Percentiles rank a stretch among this genome's conserved stretches.
phyloP scores from a whole-genome alignment of 306 rosid species.

The Lathyrus aphaca region DNA sequence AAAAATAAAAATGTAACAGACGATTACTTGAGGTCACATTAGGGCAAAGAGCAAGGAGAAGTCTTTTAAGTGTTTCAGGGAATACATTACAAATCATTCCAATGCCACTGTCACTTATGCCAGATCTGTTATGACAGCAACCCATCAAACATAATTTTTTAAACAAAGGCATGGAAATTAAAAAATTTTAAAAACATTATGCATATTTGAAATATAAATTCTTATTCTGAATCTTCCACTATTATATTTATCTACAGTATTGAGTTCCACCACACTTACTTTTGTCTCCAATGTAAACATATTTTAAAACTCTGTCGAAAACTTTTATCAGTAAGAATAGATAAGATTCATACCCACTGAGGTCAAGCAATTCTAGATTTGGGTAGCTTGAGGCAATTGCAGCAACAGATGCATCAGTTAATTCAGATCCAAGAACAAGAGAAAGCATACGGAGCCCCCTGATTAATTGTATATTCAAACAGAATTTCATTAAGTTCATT shows the following conservation, averaged over 20 bases:
- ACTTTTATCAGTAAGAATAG: conserved; percentile 12
- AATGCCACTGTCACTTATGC: conserved; percentile 91
- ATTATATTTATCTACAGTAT: neutral
- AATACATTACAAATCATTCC: conserved; percentile 93
- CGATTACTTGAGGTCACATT: conserved; percentile 92
- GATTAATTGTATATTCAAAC: conserved; percentile 35
- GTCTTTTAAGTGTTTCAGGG: conserved; percentile 77
- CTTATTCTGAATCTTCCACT: neutral
- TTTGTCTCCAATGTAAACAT: conserved; percentile 17
- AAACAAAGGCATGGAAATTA: conserved; percentile 5
- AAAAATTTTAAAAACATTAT: no score
- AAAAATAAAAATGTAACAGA: conserved; percentile 23
- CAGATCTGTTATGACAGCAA: conserved; percentile 65
- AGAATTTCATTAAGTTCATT: conserved; percentile 35
- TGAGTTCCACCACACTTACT: neutral
- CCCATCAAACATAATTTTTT: conserved; percentile 29
- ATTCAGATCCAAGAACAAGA: conserved; percentile 94
- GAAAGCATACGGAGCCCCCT: conserved; percentile 92
- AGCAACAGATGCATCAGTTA: conserved; percentile 98
- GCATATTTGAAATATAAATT: conserved; percentile 9
- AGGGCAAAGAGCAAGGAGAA: conserved; percentile 95
- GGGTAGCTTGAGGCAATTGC: conserved; percentile 88
- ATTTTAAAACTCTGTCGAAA: neutral
- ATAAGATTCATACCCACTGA: conserved; percentile 77
- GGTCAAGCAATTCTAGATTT: conserved; percentile 80